phyloP scores from a whole-genome alignment of 306 rosid species.

The Vigna trinervia region DNA sequence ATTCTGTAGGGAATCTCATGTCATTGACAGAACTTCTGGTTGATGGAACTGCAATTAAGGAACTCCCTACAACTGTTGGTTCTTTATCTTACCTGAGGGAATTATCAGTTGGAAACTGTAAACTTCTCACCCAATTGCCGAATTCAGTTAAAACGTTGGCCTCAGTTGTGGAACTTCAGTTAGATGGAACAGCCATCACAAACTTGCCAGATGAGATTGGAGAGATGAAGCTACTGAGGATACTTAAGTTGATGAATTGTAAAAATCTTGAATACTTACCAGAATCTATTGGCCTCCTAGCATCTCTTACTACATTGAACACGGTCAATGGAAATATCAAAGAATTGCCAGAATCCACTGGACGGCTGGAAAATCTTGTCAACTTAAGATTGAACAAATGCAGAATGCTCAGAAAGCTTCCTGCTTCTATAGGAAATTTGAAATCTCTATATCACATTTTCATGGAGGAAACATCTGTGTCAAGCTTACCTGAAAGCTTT shows the following conservation, averaged over 20 bases:
- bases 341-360: constrained; percentile 60
- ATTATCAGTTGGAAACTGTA: constrained; percentile 49
- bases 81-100: constrained; percentile 51
- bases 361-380: constrained; percentile 63
- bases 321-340: constrained; percentile 47
- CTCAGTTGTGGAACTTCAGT: constrained; percentile 54
- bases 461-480: constrained; percentile 58
- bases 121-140: constrained; percentile 50
- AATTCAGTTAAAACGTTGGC: constrained; percentile 47
- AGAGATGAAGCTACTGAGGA: constrained; percentile 57
- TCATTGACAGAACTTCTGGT: constrained; percentile 45
- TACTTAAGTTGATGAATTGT: constrained; percentile 60
- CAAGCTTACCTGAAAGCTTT: constrained; percentile 66
- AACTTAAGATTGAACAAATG: constrained; percentile 51
- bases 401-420: constrained; percentile 57
- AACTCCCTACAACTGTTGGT: constrained; percentile 64
- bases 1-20: constrained; percentile 53
- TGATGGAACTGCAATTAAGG: constrained; percentile 44
- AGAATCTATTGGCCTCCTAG: constrained; percentile 58
- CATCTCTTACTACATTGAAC: constrained; percentile 51
- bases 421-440: constrained; percentile 61
- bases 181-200: constrained; percentile 56
- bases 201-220: constrained; percentile 66
- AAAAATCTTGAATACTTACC: constrained; percentile 59
- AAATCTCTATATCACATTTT: constrained; percentile 52